These are phyloP conservation scores for Laburnicola sp. DNA, from an alignment of 2,329 filamentous ascomycete genomes.

Conservation along the genomic window DNA sequence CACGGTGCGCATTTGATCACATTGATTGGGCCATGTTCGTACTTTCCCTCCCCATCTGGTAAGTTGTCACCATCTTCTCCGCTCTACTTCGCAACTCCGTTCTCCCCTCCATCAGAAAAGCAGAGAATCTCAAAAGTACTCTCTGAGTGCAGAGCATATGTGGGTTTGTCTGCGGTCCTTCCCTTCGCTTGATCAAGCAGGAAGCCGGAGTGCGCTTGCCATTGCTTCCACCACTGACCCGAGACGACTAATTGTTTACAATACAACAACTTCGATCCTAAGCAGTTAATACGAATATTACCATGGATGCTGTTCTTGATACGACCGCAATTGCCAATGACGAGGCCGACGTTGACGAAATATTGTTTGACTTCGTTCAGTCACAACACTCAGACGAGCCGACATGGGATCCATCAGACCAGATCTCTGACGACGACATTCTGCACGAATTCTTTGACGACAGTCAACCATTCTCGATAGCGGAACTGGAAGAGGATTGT, in stretches of 20 bases:
- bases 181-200: too few species aligned
- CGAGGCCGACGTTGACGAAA: slow-evolving; percentile 30
- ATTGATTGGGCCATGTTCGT: not conserved
- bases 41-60: not conserved
- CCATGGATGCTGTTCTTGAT: slow-evolving; percentile 24
- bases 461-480: not conserved
- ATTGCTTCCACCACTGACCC: not conserved
- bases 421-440: slow-evolving; percentile 28
- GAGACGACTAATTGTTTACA: not conserved
- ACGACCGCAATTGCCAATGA: too few species aligned
- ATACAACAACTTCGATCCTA: not conserved
- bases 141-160: not conserved
- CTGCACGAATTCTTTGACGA: slow-evolving; percentile 19
- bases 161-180: too few species aligned
- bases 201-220: not conserved
- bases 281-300: too few species aligned
- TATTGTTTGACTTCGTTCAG: slow-evolving; percentile 30
- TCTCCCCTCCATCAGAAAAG: not conserved
- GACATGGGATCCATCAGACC: slow-evolving; percentile 15
- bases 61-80: not conserved
- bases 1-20: too few species aligned
- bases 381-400: slow-evolving; percentile 17
- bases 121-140: not conserved
- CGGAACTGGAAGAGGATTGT: not conserved
- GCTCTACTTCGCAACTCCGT: not conserved